Conservation (phyloP, 2,329 filamentous ascomycete species). For the Ascochyta viciae-villosae region DNA sequence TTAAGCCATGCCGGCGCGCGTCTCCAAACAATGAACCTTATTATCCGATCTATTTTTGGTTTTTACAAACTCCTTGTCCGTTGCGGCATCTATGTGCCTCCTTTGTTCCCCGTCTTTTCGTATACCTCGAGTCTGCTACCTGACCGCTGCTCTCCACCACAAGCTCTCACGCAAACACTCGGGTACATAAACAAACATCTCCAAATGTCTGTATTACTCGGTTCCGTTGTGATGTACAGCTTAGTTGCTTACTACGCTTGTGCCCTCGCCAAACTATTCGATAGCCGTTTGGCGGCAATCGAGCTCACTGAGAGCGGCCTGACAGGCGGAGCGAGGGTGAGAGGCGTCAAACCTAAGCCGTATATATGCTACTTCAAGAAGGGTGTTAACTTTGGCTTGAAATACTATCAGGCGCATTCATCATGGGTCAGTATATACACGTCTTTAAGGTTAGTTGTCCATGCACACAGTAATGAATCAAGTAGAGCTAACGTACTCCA, state of each 20-base stretch:
- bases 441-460: neutral
- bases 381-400: neutral
- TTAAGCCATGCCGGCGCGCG: neutral
- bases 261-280: neutral
- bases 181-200: neutral
- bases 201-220: neutral
- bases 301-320: neutral
- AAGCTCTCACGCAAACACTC: too few relatives aligned
- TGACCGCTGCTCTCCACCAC: too few relatives aligned
- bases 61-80: too few relatives aligned
- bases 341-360: neutral
- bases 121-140: neutral
- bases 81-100: neutral
- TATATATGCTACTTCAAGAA: neutral
- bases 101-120: neutral
- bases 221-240: neutral
- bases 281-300: neutral
- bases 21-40: neutral
- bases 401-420: too few relatives aligned
- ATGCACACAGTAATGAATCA: neutral
- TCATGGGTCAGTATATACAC: neutral
- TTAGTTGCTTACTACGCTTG: neutral
- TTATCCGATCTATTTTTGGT: neutral
- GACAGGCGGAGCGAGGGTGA: neutral
- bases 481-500: neutral